Conservation (phyloP, 768 basidiomycete genomes). For the Podaxis sp. region DNA sequence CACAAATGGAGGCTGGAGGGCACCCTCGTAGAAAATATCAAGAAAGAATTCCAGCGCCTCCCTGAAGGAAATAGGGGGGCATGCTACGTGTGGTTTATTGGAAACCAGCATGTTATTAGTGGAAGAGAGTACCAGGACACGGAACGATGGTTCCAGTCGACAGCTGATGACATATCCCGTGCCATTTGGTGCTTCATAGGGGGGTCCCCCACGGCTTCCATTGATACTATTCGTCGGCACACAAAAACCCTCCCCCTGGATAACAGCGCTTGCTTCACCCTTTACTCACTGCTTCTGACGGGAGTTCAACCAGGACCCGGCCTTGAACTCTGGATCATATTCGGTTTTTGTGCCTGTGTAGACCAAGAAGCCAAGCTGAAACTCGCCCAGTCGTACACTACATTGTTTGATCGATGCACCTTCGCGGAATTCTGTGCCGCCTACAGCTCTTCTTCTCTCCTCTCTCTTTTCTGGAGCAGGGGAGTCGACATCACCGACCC, state of each 20-base stretch:
- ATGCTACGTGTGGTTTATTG: constrained; percentile 23
- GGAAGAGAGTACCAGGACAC: background rate
- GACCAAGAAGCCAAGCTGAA: constrained; percentile 5
- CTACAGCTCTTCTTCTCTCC: constrained; percentile 24
- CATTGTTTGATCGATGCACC: constrained; percentile 28
- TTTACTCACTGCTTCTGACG: background rate
- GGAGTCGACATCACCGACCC: constrained; percentile 16
- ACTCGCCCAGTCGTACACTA: constrained; percentile 22
- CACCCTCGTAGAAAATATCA: constrained; percentile 33
- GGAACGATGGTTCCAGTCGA: background rate
- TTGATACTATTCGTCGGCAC: background rate
- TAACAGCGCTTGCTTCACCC: background rate
- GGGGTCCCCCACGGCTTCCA: background rate
- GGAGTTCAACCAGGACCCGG: constrained; percentile 18
- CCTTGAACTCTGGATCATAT: constrained; percentile 19
- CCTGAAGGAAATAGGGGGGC: constrained; percentile 25
- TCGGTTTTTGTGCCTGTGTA: constrained; percentile 25
- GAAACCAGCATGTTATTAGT: background rate
- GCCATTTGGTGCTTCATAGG: background rate
- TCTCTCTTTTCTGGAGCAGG: constrained; percentile 26
- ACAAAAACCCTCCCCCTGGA: background rate
- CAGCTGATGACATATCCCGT: background rate
- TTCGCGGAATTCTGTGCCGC: constrained; percentile 36
- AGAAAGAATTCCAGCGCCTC: constrained; percentile 24
- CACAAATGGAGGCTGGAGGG: constrained; percentile 32